Evolutionary conservation across 108 stramenopile species (phyloP), one percentile per base, ranked within the genome.

Genomic region (Schizochytrium sp.): DNA sequence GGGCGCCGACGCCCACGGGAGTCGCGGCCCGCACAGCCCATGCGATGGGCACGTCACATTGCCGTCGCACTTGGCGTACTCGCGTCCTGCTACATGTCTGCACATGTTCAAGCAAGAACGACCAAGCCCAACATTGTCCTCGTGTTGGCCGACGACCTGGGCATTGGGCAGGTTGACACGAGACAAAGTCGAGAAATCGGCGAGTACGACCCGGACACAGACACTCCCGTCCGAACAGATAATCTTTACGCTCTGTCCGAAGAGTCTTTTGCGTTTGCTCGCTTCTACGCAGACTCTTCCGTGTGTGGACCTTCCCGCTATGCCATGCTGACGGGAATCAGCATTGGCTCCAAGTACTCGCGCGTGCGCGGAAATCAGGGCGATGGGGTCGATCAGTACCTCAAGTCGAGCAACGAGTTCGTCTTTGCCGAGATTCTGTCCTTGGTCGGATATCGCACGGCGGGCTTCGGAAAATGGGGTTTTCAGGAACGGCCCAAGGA

Each of bases 351-450:
- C 76, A 83, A 83, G 51, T 83, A 53, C 28, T 83, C 76, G 4
- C 76, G 76, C 23, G 76, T 83, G n/a, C 76, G 76, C 19, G 76
- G 76, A 55, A 83, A 83, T 53, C 45, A 53, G n/a, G 76, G 76
- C 51, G 76, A 53, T 16, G 45, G 48, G 19, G 76, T 53, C 45
- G 76, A 83, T 23, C 76, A 83, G 51, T 53, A 83, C 76, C 45
- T 83, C 19, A 53, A 47, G 51, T 53, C 76, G 12, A 83, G 4
- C 76, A 53, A 53, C 6, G 76, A 83, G 51, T 21, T 83, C 28
- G 48, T 53, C 6, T 83, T 83, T 28, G 25, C 23, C 16, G 48
- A 53, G 45, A 53, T 53, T 23, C 28, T 83, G 76, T 45, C 44
- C 19, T 19, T n/a, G 45, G 25, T 83, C 76, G 28, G 28, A 21